Evolutionary conservation across 768 basidiomycete genomes (phyloP), one percentile per base, ranked within the genome.

Genomic region (Psilocybe tampanensis): DNA sequence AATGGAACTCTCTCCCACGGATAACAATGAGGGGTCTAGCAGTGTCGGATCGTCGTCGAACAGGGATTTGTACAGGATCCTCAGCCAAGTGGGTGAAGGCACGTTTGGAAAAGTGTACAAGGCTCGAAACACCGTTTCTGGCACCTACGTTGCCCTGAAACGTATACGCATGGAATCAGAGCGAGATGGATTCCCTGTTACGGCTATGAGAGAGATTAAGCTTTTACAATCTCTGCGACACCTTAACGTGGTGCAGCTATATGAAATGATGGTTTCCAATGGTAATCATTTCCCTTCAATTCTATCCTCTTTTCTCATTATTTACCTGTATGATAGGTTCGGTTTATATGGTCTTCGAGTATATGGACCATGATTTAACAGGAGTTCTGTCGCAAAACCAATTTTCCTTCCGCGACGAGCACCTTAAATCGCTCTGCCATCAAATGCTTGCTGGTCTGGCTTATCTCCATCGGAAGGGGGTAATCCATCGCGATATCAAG

Each of bases 291-390:
- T 21, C 34, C 19, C 18, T 23, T 57, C 54, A 47, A 17, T 5
- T 9, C 9, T 4, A 29, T 29, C 29, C 29, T 29, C 9, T 29
- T 4, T 29, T 29, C 9, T 29, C 29, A n/a, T n/a, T n/a, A n/a
- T n/a, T n/a, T n/a, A n/a, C n/a, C n/a, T n/a, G n/a, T n/a, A n/a
- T n/a, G 4, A 29, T 65, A 98, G 96, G 94, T 56, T 88, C 90
- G 47, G 95, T 97, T 41, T 96, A 94, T 74, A 99, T 99, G 97
- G 96, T 99, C 36, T 94, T 98, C 66, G 95, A 98, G 71, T 99
- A 99, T 72, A 92, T 97, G 92, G 95, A 99, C 66, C 96, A 98
- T 69, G 97, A 99, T 69, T 78, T 99, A 52, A 98, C 95, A 2
- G 97, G 97, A 3, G 81, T 98, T 49, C 80, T 99, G 23, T 92